Evolutionary conservation across 441 rosid genomes (phyloP).

Genomic region (Pelargonium fulgidum): DNA sequence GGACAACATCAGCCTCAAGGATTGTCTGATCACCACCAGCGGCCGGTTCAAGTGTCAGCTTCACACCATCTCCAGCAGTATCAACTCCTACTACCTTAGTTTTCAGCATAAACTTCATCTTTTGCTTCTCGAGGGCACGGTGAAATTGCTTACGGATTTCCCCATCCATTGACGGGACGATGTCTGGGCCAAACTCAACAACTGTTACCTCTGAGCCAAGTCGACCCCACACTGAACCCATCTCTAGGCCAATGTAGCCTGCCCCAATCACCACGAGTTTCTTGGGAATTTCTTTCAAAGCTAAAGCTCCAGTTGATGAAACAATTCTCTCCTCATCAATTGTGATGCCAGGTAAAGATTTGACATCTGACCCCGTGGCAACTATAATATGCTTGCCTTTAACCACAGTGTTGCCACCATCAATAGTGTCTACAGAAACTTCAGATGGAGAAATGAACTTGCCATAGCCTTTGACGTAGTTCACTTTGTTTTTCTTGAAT

Average conservation of each 20-base stretch:
- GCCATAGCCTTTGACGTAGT: slow-evolving; percentile 89
- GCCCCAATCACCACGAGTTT: slow-evolving; percentile 93
- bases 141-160: slow-evolving; percentile 96
- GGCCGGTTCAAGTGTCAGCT: slow-evolving; percentile 78
- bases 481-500: slow-evolving; percentile 94
- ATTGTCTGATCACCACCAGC: slow-evolving; percentile 78
- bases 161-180: slow-evolving; percentile 92
- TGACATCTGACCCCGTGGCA: slow-evolving; percentile 94
- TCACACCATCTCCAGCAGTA: slow-evolving; percentile 63
- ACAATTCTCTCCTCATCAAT: slow-evolving; percentile 91
- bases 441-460: slow-evolving; percentile 77
- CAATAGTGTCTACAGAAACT: slow-evolving; percentile 74
- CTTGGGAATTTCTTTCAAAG: slow-evolving; percentile 72
- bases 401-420: slow-evolving; percentile 67
- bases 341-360: slow-evolving; percentile 85
- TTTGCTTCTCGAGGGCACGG: slow-evolving; percentile 83
- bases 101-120: slow-evolving; percentile 95
- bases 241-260: slow-evolving; percentile 95
- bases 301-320: slow-evolving; percentile 96
- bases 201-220: slow-evolving; percentile 95
- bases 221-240: slow-evolving; percentile 96
- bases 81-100: slow-evolving; percentile 92
- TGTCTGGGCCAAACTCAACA: slow-evolving; percentile 93
- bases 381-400: slow-evolving; percentile 85
- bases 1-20: slow-evolving; percentile 91